Percentiles rank a stretch among this genome's conserved stretches.
These are phyloP conservation scores for Nannochloris sp. DNA, from an alignment of 139 green algal genomes.

Conservation along the genomic window DNA sequence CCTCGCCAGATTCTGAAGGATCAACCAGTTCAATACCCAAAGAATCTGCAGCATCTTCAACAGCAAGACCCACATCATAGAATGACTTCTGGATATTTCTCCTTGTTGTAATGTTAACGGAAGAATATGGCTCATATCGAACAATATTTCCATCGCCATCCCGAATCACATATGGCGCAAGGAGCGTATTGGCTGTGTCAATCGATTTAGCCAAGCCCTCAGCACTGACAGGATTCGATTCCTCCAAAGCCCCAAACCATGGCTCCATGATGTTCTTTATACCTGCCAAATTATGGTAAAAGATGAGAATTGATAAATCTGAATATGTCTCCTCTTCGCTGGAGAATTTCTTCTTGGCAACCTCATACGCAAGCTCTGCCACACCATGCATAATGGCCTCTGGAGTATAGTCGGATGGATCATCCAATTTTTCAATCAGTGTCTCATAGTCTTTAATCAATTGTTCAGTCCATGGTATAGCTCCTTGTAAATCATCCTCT, in stretches of 20 bases:
- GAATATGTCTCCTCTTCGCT: conserved; percentile 32
- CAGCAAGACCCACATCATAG: conserved; percentile 14
- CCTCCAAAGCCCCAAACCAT: not conserved
- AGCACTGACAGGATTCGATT: not conserved
- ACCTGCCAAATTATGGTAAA: conserved; percentile 30
- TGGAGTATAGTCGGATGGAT: not conserved
- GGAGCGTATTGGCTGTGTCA: not conserved
- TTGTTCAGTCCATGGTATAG: conserved; percentile 11
- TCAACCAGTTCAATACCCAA: not conserved
- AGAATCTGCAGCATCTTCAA: conserved; percentile 4
- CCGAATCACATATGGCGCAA: not conserved
- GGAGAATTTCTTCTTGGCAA: conserved; percentile 30
- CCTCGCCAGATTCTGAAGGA: conserved; percentile 1
- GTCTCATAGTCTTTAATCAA: conserved; percentile 15
- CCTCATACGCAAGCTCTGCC: conserved; percentile 21
- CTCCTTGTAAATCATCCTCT: conserved; percentile 6
- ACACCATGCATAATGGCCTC: conserved; percentile 5
- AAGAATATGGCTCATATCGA: conserved; percentile 6
- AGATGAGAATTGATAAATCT: conserved; percentile 30
- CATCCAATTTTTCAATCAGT: conserved; percentile 10
- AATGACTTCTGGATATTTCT: conserved; percentile 10
- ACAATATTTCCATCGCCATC: not conserved
- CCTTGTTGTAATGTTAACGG: conserved; percentile 1
- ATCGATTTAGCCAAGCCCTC: not conserved
- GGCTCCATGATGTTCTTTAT: conserved; percentile 9